phyloP scores from a whole-genome alignment of 768 basidiomycete species.

The Candolleomyces aberdarensis region DNA sequence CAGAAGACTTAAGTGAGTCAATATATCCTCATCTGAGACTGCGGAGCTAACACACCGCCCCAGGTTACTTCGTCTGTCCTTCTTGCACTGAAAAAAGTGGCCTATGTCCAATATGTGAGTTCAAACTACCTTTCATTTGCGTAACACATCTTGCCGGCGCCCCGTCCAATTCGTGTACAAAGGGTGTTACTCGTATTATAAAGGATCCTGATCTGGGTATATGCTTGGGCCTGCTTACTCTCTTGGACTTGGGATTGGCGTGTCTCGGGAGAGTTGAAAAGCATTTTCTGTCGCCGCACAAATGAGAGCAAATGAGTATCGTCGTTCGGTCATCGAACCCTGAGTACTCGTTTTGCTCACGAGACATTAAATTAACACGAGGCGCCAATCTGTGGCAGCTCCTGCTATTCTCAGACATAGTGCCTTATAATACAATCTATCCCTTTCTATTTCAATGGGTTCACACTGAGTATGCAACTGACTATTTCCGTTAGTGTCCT shows the following conservation, averaged over 20 bases:
- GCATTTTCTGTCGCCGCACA: background rate
- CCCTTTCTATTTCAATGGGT: constrained; percentile 7
- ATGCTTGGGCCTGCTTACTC: background rate
- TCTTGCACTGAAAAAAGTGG: constrained; percentile 60
- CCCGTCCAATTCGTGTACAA: constrained; percentile 6
- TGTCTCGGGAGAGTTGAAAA: constrained; percentile 1
- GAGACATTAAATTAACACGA: background rate
- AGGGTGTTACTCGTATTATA: constrained; percentile 12
- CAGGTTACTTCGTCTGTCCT: constrained; percentile 58
- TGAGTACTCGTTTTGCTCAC: constrained; percentile 9
- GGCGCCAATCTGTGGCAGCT: too few relatives aligned
- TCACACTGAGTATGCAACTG: constrained; percentile 7
- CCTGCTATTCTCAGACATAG: background rate
- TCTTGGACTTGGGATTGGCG: background rate
- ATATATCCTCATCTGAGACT: constrained; percentile 12
- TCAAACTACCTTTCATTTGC: constrained; percentile 14
- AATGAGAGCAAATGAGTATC: constrained; percentile 11
- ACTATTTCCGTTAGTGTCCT: constrained; percentile 50
- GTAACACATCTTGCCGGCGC: constrained; percentile 1
- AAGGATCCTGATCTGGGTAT: constrained; percentile 1
- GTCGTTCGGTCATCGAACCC: background rate
- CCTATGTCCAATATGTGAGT: constrained; percentile 77
- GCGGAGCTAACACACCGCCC: background rate
- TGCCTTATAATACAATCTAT: constrained; percentile 6
- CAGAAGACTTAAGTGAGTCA: constrained; percentile 75